These are phyloP conservation scores for Papilionanthe hybrid DNA, from an alignment of 116 monocot species.

Conservation along the genomic window DNA sequence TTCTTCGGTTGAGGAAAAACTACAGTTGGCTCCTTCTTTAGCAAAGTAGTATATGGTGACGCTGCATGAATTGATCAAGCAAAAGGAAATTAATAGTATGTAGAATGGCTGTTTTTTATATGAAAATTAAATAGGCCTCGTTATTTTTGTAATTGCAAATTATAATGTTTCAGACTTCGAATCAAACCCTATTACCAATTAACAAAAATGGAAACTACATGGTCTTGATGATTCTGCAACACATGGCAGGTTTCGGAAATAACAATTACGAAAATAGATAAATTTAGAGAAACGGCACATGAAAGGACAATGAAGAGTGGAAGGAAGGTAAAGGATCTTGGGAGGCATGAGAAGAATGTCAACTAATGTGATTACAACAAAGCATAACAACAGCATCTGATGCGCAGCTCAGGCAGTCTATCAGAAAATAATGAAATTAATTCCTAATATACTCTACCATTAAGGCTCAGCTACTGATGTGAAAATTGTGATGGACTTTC, in stretches of 20 bases:
- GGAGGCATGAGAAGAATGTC: too few species aligned
- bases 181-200: neutral
- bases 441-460: too few species aligned
- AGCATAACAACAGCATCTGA: too few species aligned
- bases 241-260: neutral
- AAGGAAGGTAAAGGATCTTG: too few species aligned
- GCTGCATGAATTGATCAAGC: conserved; percentile 25
- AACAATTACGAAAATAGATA: neutral
- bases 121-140: neutral
- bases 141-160: neutral
- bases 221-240: neutral
- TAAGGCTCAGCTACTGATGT: too few species aligned
- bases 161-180: neutral
- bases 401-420: too few species aligned
- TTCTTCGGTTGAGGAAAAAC: conserved; percentile 32
- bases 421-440: too few species aligned
- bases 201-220: neutral
- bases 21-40: conserved; percentile 55
- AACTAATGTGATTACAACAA: too few species aligned
- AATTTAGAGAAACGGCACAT: neutral
- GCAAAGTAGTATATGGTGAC: conserved; percentile 86
- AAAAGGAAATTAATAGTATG: neutral
- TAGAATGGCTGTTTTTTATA: neutral
- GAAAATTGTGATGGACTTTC: too few species aligned
- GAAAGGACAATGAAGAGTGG: too few species aligned